These are phyloP conservation scores for Saturnispora sanitii DNA, from an alignment of 805 yeast genomes.

Conservation along the genomic window DNA sequence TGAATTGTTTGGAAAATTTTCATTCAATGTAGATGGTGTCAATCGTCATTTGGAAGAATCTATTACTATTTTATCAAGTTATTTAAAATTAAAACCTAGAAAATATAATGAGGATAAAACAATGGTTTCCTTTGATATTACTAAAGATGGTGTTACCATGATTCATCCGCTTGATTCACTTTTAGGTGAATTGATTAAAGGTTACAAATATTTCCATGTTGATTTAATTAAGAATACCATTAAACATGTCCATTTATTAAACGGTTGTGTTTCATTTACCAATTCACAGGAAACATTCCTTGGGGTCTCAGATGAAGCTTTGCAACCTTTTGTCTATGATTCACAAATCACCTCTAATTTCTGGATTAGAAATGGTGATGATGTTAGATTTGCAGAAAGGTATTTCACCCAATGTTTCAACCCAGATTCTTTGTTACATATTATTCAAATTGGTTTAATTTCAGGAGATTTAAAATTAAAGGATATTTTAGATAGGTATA, in stretches of 20 bases:
- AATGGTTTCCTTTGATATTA: conserved; percentile 19
- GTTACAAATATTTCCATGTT: conserved; percentile 23
- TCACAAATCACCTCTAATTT: conserved; percentile 54
- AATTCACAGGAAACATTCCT: conserved; percentile 16
- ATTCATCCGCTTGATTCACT: conserved; percentile 52
- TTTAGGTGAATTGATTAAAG: conserved; percentile 36
- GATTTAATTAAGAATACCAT: conserved; percentile 13
- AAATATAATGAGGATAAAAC: not conserved
- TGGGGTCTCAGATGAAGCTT: conserved; percentile 43
- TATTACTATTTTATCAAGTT: conserved; percentile 28
- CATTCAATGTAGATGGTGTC: conserved; percentile 15
- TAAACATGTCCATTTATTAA: conserved; percentile 7
- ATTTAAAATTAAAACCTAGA: conserved; percentile 16
- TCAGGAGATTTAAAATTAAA: conserved; percentile 27
- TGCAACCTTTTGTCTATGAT: conserved; percentile 51
- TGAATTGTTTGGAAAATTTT: conserved; percentile 20
- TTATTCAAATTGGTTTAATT: conserved; percentile 35
- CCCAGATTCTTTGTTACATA: conserved; percentile 33
- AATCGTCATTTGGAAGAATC: conserved; percentile 25
- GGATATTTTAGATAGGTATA: conserved; percentile 48
- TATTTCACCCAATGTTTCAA: conserved; percentile 17
- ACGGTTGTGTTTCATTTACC: conserved; percentile 8
- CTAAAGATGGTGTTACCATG: conserved; percentile 43
- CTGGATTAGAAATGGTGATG: conserved; percentile 68
- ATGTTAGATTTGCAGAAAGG: conserved; percentile 17